phyloP scores from a whole-genome alignment of 441 rosid genomes.

The Brassica hybrid region DNA sequence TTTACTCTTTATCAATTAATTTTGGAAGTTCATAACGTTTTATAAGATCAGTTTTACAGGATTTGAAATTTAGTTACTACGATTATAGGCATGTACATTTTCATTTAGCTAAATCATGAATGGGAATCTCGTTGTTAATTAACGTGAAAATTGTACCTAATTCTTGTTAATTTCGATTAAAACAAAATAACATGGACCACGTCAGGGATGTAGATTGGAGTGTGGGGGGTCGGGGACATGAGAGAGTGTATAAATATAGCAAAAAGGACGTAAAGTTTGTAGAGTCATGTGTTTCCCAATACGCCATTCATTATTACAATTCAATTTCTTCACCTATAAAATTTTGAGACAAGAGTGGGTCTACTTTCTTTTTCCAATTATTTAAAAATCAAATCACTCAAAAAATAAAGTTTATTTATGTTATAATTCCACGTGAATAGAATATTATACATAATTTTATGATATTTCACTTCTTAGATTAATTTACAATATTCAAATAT shows the following conservation, averaged over 20 bases:
- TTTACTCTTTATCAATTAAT: too few relatives aligned
- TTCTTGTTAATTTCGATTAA: too few relatives aligned
- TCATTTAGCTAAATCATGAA: too few relatives aligned
- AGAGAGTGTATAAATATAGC: conserved; percentile 31
- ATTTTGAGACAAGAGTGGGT: conserved; percentile 31
- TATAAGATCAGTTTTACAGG: too few relatives aligned
- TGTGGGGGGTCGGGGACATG: too few relatives aligned
- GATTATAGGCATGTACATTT: too few relatives aligned
- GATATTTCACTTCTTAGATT: background rate
- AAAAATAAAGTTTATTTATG: background rate
- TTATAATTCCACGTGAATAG: conserved; percentile 15
- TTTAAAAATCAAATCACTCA: conserved; percentile 1
- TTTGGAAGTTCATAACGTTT: too few relatives aligned
- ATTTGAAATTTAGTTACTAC: too few relatives aligned
- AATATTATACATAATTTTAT: conserved; percentile 5
- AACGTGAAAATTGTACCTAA: too few relatives aligned
- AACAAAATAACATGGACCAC: too few relatives aligned
- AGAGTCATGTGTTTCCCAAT: conserved; percentile 43
- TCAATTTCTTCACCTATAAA: conserved; percentile 33
- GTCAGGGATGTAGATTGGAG: too few relatives aligned
- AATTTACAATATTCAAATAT: conserved; percentile 1
- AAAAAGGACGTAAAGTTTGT: conserved; percentile 44
- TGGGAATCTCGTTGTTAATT: too few relatives aligned
- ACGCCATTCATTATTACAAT: conserved; percentile 31
- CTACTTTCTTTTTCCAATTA: conserved; percentile 31